Evolutionary conservation across 352 stramenopile species (phyloP).

Genomic region (Phytophthora litchii): DNA sequence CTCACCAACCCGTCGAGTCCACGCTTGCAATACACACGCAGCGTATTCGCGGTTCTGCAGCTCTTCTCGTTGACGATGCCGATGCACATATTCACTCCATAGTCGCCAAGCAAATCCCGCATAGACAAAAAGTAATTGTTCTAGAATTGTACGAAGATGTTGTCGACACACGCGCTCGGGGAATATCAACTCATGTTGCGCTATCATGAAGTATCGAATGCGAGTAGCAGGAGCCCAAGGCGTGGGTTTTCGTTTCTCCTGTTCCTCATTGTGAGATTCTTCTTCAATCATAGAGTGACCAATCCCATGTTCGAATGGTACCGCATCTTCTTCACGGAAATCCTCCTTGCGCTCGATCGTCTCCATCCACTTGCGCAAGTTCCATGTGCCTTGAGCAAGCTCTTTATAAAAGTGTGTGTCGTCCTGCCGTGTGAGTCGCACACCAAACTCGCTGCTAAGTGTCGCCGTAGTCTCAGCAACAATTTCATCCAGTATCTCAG

Average conservation of each 20-base stretch:
- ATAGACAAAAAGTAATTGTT: slow-evolving; percentile 70
- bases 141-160: slow-evolving; percentile 53
- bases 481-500: slow-evolving; percentile 51
- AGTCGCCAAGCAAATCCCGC: slow-evolving; percentile 63
- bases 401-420: slow-evolving; percentile 47
- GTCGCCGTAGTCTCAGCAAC: slow-evolving; percentile 45
- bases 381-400: slow-evolving; percentile 46
- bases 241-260: slow-evolving; percentile 7
- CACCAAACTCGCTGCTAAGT: slow-evolving; percentile 48
- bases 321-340: slow-evolving; percentile 56
- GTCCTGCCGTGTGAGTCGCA: slow-evolving; percentile 44
- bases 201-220: slow-evolving; percentile 60
- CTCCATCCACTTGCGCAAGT: slow-evolving; percentile 51
- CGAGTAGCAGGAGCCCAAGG: slow-evolving; percentile 51
- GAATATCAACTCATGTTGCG: slow-evolving; percentile 47
- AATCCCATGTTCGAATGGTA: slow-evolving; percentile 23
- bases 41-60: slow-evolving; percentile 25
- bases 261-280: slow-evolving; percentile 4
- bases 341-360: slow-evolving; percentile 43
- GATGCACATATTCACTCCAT: slow-evolving; percentile 52
- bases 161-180: slow-evolving; percentile 42
- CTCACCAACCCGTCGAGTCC: slow-evolving; percentile 39
- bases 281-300: slow-evolving; percentile 5
- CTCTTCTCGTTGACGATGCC: slow-evolving; percentile 43
- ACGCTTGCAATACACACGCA: slow-evolving; percentile 46